Percentiles rank a stretch among this genome's conserved stretches.
phyloP scores from a whole-genome alignment of 805 yeast genomes.

The Sporopachydermia lactativora region DNA sequence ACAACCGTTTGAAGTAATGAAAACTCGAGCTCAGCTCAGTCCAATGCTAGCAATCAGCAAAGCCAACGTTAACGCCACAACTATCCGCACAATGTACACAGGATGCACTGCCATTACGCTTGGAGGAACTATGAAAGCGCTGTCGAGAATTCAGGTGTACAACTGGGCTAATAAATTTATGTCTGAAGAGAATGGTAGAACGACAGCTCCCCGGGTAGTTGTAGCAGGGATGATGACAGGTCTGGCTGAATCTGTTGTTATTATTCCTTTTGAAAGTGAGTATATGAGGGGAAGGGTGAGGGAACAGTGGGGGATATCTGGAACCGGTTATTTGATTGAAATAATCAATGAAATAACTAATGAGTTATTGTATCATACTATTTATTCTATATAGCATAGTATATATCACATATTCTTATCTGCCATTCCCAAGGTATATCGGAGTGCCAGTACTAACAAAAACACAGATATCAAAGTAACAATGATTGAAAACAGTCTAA shows the following conservation, averaged over 20 bases:
- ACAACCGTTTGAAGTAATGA: slow-evolving; percentile 15
- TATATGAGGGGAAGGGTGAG: too few species aligned
- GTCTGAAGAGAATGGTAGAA: slow-evolving; percentile 43
- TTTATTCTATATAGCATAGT: too few species aligned
- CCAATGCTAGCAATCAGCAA: slow-evolving; percentile 20
- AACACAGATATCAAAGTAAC: slow-evolving; percentile 48
- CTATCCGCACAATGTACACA: slow-evolving; percentile 17
- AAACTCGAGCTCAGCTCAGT: slow-evolving; percentile 26
- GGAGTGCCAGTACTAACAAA: neutral
- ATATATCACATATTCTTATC: too few species aligned
- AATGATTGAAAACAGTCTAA: slow-evolving; percentile 57
- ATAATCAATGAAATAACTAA: too few species aligned
- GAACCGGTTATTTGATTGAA: too few species aligned
- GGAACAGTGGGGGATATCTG: too few species aligned
- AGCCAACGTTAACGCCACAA: slow-evolving; percentile 9
- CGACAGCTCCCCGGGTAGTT: slow-evolving; percentile 67
- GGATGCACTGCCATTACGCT: slow-evolving; percentile 69
- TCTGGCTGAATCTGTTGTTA: slow-evolving; percentile 54
- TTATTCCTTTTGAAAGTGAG: slow-evolving; percentile 74
- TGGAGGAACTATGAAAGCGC: slow-evolving; percentile 63
- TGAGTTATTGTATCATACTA: too few species aligned
- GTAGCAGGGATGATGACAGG: slow-evolving; percentile 82
- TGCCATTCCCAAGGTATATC: too few species aligned
- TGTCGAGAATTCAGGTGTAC: slow-evolving; percentile 59
- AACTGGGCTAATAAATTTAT: slow-evolving; percentile 58